phyloP scores from a whole-genome alignment of 495 filamentous ascomycete species.

The Penicillium longicatenatum region DNA sequence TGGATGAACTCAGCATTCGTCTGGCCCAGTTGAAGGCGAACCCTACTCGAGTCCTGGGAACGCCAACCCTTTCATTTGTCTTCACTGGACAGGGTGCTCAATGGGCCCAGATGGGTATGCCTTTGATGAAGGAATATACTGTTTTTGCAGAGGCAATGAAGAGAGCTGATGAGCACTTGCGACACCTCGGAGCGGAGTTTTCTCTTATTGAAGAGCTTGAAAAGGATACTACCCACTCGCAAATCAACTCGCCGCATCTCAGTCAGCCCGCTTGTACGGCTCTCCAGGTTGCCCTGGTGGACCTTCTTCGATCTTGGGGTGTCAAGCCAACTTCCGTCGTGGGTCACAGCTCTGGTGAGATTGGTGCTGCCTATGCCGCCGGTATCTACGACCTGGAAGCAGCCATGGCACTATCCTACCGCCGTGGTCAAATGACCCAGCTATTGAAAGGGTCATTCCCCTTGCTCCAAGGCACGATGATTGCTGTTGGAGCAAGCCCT shows the following conservation, averaged over 20 bases:
- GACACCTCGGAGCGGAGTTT: constrained; percentile 25
- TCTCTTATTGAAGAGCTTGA: constrained; percentile 21
- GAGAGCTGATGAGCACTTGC: constrained; percentile 19
- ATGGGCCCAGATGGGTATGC: constrained; percentile 40
- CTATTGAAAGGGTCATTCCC: constrained; percentile 23
- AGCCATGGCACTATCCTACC: constrained; percentile 40
- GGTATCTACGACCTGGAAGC: constrained; percentile 27
- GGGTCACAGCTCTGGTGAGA: constrained; percentile 46
- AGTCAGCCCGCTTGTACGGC: constrained; percentile 42
- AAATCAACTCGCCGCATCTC: constrained; percentile 26
- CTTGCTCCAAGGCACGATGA: constrained; percentile 36
- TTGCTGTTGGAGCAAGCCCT: constrained; percentile 34
- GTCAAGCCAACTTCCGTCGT: constrained; percentile 34
- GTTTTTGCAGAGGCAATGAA: constrained; percentile 27
- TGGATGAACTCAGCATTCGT: constrained; percentile 27
- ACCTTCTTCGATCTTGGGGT: constrained; percentile 36
- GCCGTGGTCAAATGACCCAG: constrained; percentile 31
- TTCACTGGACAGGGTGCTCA: constrained; percentile 50
- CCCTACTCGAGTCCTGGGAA: constrained; percentile 21
- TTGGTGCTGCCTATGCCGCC: constrained; percentile 43
- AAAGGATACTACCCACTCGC: constrained; percentile 10
- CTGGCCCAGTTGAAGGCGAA: constrained; percentile 29
- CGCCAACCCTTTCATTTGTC: constrained; percentile 27
- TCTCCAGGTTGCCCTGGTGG: constrained; percentile 39
- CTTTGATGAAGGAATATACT: constrained; percentile 28